Percentiles rank a stretch among this genome's conserved stretches.
Conservation (phyloP, 192 early-diverging fungal species). For the Ambispora gerdemannii region DNA sequence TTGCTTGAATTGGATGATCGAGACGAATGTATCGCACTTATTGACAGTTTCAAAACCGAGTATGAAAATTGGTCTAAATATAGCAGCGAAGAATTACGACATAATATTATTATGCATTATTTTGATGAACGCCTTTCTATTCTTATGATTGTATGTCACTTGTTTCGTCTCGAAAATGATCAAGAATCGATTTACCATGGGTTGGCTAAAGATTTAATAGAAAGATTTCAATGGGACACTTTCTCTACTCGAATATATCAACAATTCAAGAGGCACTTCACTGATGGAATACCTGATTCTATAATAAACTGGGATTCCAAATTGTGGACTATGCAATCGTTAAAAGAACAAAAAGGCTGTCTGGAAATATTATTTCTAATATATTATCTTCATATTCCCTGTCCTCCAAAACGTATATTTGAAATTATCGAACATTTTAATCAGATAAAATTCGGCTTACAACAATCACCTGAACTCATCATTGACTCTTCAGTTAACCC, state of each 20-base stretch:
- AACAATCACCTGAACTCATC: neutral
- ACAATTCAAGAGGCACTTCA: neutral
- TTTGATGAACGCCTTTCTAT: neutral
- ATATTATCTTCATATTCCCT: neutral
- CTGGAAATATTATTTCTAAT: neutral
- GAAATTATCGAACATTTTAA: neutral
- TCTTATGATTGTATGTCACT: neutral
- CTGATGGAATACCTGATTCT: neutral
- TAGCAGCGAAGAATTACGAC: neutral
- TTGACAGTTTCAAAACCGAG: slow-evolving; percentile 7
- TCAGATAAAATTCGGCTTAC: neutral
- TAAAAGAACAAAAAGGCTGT: neutral
- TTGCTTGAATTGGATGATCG: neutral
- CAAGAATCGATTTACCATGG: neutral
- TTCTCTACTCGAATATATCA: neutral
- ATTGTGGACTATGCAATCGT: neutral
- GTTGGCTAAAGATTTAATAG: neutral
- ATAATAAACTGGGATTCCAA: neutral
- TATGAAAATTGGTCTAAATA: neutral
- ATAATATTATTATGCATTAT: neutral
- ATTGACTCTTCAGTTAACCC: neutral
- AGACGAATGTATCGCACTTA: neutral
- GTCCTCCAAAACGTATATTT: neutral
- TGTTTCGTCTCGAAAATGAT: neutral
- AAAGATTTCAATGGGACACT: neutral